These are phyloP conservation scores for Asterophora lycoperdoides DNA, from an alignment of 768 basidiomycete species.

Conservation along the genomic window DNA sequence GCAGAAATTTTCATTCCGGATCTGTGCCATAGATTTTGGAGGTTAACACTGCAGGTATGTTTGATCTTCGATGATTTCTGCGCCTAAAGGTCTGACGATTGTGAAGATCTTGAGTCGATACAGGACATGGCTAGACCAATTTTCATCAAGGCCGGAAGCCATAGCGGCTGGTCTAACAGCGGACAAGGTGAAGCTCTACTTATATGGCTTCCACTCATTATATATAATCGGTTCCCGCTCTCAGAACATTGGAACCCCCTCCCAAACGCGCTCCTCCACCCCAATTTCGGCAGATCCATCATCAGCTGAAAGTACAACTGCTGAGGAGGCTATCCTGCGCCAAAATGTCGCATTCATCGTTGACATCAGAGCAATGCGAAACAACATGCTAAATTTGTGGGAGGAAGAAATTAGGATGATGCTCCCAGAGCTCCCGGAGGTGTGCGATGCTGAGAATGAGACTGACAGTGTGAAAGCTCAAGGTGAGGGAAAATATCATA, in stretches of 20 bases:
- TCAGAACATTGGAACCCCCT: conserved; percentile 14
- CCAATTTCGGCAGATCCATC: conserved; percentile 48
- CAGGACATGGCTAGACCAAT: conserved; percentile 68
- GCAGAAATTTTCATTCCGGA: conserved; percentile 82
- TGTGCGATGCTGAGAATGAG: conserved; percentile 25
- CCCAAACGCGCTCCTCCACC: conserved; percentile 46
- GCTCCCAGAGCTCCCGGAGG: conserved; percentile 59
- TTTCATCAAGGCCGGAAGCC: conserved; percentile 40
- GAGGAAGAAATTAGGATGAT: conserved; percentile 58
- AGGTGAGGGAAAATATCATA: conserved; percentile 33
- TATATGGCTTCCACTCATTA: background rate
- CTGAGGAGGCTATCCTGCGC: conserved; percentile 61
- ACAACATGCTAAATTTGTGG: conserved; percentile 59
- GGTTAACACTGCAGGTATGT: conserved; percentile 79
- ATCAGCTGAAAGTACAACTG: conserved; percentile 49
- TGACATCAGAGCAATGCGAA: conserved; percentile 60
- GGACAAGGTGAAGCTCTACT: conserved; percentile 23
- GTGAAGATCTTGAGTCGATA: conserved; percentile 76
- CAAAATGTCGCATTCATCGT: conserved; percentile 64
- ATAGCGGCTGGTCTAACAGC: conserved; percentile 26
- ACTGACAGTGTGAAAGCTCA: conserved; percentile 38
- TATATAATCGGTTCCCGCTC: background rate
- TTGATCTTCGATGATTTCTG: conserved; percentile 3
- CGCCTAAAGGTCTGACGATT: background rate
- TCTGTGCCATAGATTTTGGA: conserved; percentile 85